Conservation (phyloP, 495 filamentous ascomycete genomes). For the Copromyces sp. region DNA sequence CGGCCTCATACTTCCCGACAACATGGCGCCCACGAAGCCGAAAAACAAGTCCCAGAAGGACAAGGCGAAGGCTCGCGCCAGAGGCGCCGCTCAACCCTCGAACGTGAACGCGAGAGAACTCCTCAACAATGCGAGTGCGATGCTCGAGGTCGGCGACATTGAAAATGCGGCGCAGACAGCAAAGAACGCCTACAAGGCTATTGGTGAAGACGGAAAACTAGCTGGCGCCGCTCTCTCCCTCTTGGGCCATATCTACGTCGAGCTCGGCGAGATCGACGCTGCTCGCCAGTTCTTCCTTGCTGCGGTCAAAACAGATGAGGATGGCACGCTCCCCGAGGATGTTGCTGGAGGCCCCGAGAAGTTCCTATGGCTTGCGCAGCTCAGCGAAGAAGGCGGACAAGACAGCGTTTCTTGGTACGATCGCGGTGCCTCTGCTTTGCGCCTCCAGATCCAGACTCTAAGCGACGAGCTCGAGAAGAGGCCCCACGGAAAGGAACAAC, state of each 20-base stretch:
- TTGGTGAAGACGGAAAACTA: constrained; percentile 24
- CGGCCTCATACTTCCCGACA: neutral
- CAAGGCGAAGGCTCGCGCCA: constrained; percentile 16
- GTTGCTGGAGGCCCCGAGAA: constrained; percentile 80
- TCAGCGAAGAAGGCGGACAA: constrained; percentile 74
- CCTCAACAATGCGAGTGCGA: constrained; percentile 56
- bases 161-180: constrained; percentile 58
- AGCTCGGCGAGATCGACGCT: constrained; percentile 65
- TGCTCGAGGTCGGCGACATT: constrained; percentile 60
- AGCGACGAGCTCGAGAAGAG: constrained; percentile 19
- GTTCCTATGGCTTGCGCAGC: constrained; percentile 90
- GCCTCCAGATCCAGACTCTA: constrained; percentile 51
- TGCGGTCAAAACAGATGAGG: constrained; percentile 63
- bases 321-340: constrained; percentile 52
- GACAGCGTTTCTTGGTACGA: constrained; percentile 85
- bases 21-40: constrained; percentile 36
- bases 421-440: constrained; percentile 61
- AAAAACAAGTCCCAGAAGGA: constrained; percentile 29
- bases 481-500: constrained; percentile 31
- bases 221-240: constrained; percentile 59
- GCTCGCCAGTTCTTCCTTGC: constrained; percentile 58
- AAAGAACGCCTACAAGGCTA: constrained; percentile 47
- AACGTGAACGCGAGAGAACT: constrained; percentile 29
- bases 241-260: constrained; percentile 75
- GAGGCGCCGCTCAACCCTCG: constrained; percentile 14